Evolutionary conservation across 257 asterid species (phyloP).

Genomic region (Verbena officinalis): DNA sequence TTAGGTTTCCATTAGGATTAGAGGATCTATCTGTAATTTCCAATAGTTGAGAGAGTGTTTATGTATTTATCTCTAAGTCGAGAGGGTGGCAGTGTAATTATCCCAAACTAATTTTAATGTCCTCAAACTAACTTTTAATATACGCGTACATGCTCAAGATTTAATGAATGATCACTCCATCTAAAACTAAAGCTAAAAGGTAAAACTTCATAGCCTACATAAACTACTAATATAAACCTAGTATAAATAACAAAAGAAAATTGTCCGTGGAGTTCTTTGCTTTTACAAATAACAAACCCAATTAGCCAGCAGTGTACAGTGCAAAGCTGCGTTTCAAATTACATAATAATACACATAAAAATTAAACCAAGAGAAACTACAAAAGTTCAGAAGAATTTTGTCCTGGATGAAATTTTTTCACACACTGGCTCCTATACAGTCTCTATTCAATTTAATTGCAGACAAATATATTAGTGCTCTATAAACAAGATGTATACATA

Average conservation of each 20-base stretch:
- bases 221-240: too few relatives aligned
- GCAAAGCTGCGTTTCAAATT: not conserved
- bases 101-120: too few relatives aligned
- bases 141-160: too few relatives aligned
- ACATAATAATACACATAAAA: not conserved
- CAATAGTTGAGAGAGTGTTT: too few relatives aligned
- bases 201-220: too few relatives aligned
- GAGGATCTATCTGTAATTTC: too few relatives aligned
- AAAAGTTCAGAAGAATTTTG: not conserved
- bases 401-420: not conserved
- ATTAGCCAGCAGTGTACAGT: not conserved
- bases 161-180: too few relatives aligned
- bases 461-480: not conserved
- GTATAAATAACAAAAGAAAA: not conserved
- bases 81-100: too few relatives aligned
- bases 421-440: constrained; percentile 8
- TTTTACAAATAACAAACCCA: not conserved
- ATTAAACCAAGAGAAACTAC: not conserved
- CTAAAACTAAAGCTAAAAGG: too few relatives aligned
- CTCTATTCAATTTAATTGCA: not conserved
- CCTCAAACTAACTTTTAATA: too few relatives aligned
- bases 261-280: not conserved
- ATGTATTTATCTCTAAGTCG: too few relatives aligned
- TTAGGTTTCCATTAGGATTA: too few relatives aligned
- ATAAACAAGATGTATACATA: not conserved